Evolutionary conservation across 192 early-diverging fungal species (phyloP).

Genomic region (Spinellus fusiger): DNA sequence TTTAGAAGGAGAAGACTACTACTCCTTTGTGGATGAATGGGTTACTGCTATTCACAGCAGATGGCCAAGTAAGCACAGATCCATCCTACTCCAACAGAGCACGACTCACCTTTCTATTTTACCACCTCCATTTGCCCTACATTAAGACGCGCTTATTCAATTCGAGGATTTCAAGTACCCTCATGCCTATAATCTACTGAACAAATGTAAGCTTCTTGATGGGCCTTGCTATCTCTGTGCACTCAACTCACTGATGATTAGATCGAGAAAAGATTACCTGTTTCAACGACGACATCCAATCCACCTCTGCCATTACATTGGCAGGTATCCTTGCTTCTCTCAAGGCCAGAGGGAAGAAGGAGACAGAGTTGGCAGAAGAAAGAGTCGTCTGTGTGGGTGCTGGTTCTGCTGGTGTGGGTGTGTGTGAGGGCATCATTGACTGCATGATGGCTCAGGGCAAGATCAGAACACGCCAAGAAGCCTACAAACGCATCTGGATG

Average conservation of each 20-base stretch:
- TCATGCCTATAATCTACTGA: conserved; percentile 31
- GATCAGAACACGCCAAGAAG: conserved; percentile 37
- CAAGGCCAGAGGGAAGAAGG: conserved; percentile 19
- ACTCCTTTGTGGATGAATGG: conserved; percentile 48
- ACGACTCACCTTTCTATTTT: not conserved
- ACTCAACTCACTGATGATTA: conserved; percentile 1
- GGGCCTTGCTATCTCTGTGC: too few species aligned
- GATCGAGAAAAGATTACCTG: conserved; percentile 29
- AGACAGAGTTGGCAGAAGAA: conserved; percentile 18
- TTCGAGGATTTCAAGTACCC: conserved; percentile 39
- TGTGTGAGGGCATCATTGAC: conserved; percentile 34
- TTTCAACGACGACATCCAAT: conserved; percentile 37
- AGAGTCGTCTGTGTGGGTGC: conserved; percentile 30
- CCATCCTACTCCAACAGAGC: too few species aligned
- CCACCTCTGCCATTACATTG: conserved; percentile 31
- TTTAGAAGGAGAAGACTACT: conserved; percentile 38
- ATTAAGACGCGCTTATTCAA: conserved; percentile 37
- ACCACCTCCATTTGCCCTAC: too few species aligned
- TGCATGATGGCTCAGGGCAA: conserved; percentile 32
- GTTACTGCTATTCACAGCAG: conserved; percentile 44
- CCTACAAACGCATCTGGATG: conserved; percentile 49
- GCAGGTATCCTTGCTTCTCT: conserved; percentile 31
- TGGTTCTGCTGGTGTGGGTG: conserved; percentile 34
- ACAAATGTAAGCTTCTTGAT: conserved; percentile 25
- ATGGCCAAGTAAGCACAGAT: conserved; percentile 54